Base-by-base conservation (phyloP, 495 filamentous ascomycete genomes). In the Usnea hakonensis region DNA sequence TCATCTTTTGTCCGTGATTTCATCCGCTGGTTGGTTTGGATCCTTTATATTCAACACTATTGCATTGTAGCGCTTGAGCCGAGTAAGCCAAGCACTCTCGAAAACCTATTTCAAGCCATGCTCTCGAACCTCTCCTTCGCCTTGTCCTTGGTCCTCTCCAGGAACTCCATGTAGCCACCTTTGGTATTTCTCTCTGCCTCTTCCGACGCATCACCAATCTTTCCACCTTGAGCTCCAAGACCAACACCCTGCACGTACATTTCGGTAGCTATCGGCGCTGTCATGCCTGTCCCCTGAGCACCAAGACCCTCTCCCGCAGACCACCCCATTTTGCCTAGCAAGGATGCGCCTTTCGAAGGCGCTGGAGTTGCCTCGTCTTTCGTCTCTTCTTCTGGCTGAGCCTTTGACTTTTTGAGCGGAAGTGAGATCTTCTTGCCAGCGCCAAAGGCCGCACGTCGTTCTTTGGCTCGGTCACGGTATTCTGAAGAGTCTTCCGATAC, bases 311-410 rank as follows among this genome's bases (percentile, higher is more conserved):
- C 80, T 1, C 91, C 91, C 3, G 83, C 83, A 16, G 80, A 85
- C 89, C 89, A 96, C 19, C 91, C 91, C 90, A 96, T 95, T 76
- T 95, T 96, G 55, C 87, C 85, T 9, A 97, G 81, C 37, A 97
- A 76, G 1, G 87, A 84, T 8, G 89, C 88, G 30, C 91, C 92
- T 75, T 92, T 96, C n/a, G 89, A 92, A 1, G 72, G 73, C 7
- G 69, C 62, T 60, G 81, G 79, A 23, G 75, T 74, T 56, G 68
- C 64, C 17, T 74, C 70, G 4, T 71, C 65, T 19, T 68, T 56
- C 17, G 75, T 70, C 23, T 75, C 76, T 7, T 65, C 64, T 16
- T 65, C 40, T 26, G 75, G 65, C 40, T 77, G 74, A 43, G 63
- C 63, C 23, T 67, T 57, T 33, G 60, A 53, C 63, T 81, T 79